These are phyloP conservation scores for Geum urbanum DNA, from an alignment of 306 rosid species.

Conservation along the genomic window DNA sequence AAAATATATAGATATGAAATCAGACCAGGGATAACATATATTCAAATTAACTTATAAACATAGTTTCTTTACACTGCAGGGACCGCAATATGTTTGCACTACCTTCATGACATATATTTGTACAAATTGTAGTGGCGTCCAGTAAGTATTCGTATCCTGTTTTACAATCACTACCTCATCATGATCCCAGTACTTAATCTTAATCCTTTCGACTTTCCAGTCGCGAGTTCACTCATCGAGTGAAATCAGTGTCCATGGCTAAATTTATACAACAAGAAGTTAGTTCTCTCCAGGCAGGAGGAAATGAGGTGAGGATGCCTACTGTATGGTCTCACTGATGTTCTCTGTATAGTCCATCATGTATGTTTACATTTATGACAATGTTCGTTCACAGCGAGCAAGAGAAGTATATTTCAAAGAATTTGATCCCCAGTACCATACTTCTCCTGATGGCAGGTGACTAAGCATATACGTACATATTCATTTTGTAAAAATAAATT, in stretches of 20 bases:
- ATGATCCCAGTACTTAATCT: background rate
- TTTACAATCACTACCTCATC: background rate
- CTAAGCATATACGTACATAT: constrained; percentile 7
- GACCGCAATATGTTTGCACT: constrained; percentile 90
- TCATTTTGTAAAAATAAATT: background rate
- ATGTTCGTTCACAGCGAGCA: constrained; percentile 51
- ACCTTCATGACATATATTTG: constrained; percentile 82
- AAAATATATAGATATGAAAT: too few species aligned
- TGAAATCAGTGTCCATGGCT: constrained; percentile 87
- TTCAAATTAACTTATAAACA: too few species aligned
- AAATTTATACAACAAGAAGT: constrained; percentile 76
- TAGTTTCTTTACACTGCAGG: constrained; percentile 41
- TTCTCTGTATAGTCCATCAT: background rate
- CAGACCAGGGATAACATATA: too few species aligned
- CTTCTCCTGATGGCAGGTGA: constrained; percentile 69
- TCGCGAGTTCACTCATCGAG: constrained; percentile 87
- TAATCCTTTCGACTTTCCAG: constrained; percentile 36
- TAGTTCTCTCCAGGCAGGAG: constrained; percentile 77
- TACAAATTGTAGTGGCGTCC: constrained; percentile 93
- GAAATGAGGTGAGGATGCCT: constrained; percentile 64
- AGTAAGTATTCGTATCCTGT: constrained; percentile 43
- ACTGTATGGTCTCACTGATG: background rate
- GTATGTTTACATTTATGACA: constrained; percentile 13
- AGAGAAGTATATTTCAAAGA: constrained; percentile 62
- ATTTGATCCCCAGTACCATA: constrained; percentile 59